Evolutionary conservation across 164 flowering plant genomes (phyloP).

Genomic region (Nymphaea thermarum): DNA sequence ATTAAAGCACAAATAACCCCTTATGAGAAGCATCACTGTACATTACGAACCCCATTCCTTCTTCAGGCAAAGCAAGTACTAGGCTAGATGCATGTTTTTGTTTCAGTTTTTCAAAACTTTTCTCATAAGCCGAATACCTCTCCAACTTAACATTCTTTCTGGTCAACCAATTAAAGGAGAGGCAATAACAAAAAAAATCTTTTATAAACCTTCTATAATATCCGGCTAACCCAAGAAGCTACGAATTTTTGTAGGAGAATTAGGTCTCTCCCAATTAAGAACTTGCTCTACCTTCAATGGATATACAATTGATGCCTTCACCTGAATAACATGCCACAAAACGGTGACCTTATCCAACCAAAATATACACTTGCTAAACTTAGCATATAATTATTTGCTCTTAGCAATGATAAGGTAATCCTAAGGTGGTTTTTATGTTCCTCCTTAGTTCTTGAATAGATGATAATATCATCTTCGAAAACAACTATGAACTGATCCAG

Average conservation of each 20-base stretch:
- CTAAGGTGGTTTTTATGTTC: neutral
- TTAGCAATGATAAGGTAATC: neutral
- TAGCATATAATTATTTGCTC: neutral
- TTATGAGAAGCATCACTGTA: neutral
- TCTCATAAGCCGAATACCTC: neutral
- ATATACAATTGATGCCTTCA: neutral
- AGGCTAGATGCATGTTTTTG: neutral
- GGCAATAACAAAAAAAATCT: neutral
- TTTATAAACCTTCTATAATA: too few species aligned
- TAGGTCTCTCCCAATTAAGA: neutral
- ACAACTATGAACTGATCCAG: neutral
- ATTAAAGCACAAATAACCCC: neutral
- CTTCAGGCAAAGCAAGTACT: neutral
- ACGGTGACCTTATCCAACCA: neutral
- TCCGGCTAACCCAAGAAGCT: neutral
- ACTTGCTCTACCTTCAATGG: neutral
- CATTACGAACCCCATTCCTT: neutral
- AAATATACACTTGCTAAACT: neutral
- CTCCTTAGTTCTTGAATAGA: neutral
- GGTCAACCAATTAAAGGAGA: too few species aligned
- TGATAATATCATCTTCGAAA: neutral
- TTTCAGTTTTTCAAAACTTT: too few species aligned
- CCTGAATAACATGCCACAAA: neutral
- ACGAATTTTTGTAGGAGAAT: neutral
- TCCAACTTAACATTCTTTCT: too few species aligned